A percentile compares a stretch with the other conserved stretches of the same genome.
phyloP scores from a whole-genome alignment of 768 basidiomycete genomes.

The Leccinum fibrillosum region DNA sequence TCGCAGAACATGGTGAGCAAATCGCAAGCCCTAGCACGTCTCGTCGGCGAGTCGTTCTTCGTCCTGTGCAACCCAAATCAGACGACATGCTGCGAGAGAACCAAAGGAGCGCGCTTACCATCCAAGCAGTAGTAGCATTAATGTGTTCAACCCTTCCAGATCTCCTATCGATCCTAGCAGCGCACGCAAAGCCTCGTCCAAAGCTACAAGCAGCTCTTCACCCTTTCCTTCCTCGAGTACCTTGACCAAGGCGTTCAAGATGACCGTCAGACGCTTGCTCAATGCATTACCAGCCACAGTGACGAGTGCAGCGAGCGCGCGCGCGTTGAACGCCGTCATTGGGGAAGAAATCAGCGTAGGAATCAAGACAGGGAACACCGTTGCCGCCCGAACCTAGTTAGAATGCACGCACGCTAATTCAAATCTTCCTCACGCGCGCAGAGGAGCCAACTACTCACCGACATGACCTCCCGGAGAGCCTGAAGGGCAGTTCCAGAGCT shows the following conservation, averaged over 20 bases:
- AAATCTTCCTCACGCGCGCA: too few species aligned
- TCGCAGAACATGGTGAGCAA: constrained; percentile 84
- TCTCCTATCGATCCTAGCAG: constrained; percentile 79
- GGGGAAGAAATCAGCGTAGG: constrained; percentile 88
- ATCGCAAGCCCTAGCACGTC: constrained; percentile 76
- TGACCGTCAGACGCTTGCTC: constrained; percentile 75
- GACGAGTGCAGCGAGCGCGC: constrained; percentile 85
- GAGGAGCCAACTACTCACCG: constrained; percentile 43
- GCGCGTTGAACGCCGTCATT: constrained; percentile 93
- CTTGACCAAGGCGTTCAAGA: constrained; percentile 77
- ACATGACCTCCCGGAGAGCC: constrained; percentile 93
- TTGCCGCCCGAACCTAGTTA: constrained; percentile 80
- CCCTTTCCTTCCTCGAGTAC: constrained; percentile 67
- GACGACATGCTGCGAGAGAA: neutral
- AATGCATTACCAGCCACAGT: constrained; percentile 91
- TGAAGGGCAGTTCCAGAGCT: constrained; percentile 94
- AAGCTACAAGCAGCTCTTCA: constrained; percentile 65
- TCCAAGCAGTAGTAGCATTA: constrained; percentile 86
- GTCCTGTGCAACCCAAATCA: constrained; percentile 49
- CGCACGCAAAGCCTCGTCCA: constrained; percentile 72
- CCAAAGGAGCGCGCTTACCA: constrained; percentile 52
- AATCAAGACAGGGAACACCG: constrained; percentile 96
- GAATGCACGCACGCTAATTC: neutral
- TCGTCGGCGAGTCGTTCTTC: constrained; percentile 64
- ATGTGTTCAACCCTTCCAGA: constrained; percentile 80